Evolutionary conservation across 805 yeast species (phyloP).

Genomic region (Hanseniaspora opuntiae): DNA sequence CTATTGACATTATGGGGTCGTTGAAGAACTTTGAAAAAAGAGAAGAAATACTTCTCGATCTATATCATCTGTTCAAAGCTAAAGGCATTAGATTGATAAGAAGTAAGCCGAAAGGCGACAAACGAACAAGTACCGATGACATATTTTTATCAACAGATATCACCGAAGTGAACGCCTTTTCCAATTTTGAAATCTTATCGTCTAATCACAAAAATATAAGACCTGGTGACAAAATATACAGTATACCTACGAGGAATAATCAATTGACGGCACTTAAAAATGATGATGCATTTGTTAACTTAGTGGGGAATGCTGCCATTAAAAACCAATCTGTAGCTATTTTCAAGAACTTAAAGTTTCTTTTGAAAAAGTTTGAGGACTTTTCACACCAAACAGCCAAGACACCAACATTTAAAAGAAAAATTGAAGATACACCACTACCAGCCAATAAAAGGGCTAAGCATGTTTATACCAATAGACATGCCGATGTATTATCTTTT

Average conservation of each 20-base stretch:
- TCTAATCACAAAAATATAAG: background rate
- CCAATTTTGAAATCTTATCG: background rate
- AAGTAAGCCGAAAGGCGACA: background rate
- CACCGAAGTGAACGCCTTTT: background rate
- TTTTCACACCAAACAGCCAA: background rate
- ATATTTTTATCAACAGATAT: background rate
- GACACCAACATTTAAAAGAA: background rate
- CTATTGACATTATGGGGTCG: conserved; percentile 1
- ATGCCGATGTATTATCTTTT: background rate
- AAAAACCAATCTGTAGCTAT: background rate
- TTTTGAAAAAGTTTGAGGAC: conserved; percentile 3
- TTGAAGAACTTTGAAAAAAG: conserved; percentile 5
- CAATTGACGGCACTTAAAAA: background rate
- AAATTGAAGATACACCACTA: background rate
- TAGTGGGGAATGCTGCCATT: background rate
- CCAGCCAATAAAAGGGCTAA: background rate
- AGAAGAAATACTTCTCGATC: conserved; percentile 1
- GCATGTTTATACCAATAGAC: background rate
- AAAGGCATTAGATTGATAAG: background rate
- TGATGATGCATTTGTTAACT: background rate
- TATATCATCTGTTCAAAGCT: background rate
- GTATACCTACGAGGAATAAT: background rate
- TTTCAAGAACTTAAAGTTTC: background rate
- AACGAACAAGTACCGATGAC: background rate
- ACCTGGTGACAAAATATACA: background rate